Evolutionary conservation across 768 basidiomycete genomes (phyloP).

Genomic region (Myochromella boudieri): DNA sequence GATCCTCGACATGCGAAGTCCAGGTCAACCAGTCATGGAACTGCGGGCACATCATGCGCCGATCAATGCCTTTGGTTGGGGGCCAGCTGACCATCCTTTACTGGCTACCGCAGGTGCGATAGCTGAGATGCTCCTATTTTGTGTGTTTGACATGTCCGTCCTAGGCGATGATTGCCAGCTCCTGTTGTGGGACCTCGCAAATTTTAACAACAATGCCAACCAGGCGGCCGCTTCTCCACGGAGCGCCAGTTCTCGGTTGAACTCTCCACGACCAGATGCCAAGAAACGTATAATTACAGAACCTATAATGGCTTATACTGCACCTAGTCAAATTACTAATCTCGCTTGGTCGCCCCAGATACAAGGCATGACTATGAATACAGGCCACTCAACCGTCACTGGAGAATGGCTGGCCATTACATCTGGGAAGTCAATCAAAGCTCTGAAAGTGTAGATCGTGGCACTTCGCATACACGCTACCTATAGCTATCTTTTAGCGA

Average conservation of each 20-base stretch:
- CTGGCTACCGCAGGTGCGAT: conserved; percentile 82
- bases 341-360: conserved; percentile 90
- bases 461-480: neutral
- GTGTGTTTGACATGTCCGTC: conserved; percentile 7
- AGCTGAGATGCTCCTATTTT: neutral
- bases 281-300: conserved; percentile 74
- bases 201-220: conserved; percentile 46
- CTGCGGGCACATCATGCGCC: conserved; percentile 78
- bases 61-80: conserved; percentile 91
- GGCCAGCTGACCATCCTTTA: conserved; percentile 77
- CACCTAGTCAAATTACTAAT: conserved; percentile 75
- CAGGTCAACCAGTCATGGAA: conserved; percentile 93
- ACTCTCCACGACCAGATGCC: conserved; percentile 79
- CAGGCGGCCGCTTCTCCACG: conserved; percentile 67
- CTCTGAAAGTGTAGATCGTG: conserved; percentile 65
- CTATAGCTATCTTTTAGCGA: neutral
- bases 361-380: conserved; percentile 71
- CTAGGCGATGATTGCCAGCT: conserved; percentile 92
- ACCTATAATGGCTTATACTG: conserved; percentile 84
- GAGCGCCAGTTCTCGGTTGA: conserved; percentile 68
- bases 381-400: conserved; percentile 67
- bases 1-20: conserved; percentile 95
- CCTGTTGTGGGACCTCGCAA: conserved; percentile 86
- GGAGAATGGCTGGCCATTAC: conserved; percentile 89
- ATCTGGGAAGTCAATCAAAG: conserved; percentile 79